Conservation (phyloP, 2,329 filamentous ascomycete genomes). For the Didymella exigua region DNA sequence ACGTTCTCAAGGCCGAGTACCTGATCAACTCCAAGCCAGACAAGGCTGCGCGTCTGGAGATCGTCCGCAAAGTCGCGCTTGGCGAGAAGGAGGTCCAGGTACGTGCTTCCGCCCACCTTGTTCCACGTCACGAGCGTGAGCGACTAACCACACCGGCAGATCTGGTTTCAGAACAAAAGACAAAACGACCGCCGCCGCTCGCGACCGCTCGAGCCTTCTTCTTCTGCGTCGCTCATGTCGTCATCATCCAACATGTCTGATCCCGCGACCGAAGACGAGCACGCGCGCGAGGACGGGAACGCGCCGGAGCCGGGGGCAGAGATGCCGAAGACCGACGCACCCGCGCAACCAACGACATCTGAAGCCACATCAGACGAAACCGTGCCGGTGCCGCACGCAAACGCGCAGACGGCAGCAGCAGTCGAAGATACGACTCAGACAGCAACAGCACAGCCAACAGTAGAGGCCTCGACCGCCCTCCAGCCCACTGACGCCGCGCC, state of each 20-base stretch:
- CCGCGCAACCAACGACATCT: conserved; percentile 28
- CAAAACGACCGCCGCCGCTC: conserved; percentile 92
- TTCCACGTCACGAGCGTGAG: conserved; percentile 37
- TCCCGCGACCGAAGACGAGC: conserved; percentile 40
- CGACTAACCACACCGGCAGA: conserved; percentile 60
- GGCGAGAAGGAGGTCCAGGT: conserved; percentile 98
- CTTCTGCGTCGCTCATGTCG: conserved; percentile 43
- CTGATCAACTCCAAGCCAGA: conserved; percentile 86
- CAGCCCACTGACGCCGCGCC: conserved; percentile 32
- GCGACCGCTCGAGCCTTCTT: conserved; percentile 65
- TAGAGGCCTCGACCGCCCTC: conserved; percentile 31
- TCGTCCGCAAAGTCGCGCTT: conserved; percentile 83
- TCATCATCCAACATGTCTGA: conserved; percentile 47
- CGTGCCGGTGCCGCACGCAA: conserved; percentile 18
- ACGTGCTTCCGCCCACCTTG: conserved; percentile 46
- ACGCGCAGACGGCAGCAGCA: conserved; percentile 15
- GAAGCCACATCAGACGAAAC: conserved; percentile 29
- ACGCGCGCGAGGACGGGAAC: conserved; percentile 30
- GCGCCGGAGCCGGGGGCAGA: conserved; percentile 26
- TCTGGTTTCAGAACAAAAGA: conserved; percentile 86
- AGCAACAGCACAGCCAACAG: conserved; percentile 24
- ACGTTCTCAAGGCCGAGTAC: conserved; percentile 85
- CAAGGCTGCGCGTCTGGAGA: conserved; percentile 81
- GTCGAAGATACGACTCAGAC: conserved; percentile 25
- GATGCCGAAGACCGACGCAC: conserved; percentile 25